Evolutionary conservation across 331 rosid species (phyloP).

Genomic region (Dryas integrifolia): DNA sequence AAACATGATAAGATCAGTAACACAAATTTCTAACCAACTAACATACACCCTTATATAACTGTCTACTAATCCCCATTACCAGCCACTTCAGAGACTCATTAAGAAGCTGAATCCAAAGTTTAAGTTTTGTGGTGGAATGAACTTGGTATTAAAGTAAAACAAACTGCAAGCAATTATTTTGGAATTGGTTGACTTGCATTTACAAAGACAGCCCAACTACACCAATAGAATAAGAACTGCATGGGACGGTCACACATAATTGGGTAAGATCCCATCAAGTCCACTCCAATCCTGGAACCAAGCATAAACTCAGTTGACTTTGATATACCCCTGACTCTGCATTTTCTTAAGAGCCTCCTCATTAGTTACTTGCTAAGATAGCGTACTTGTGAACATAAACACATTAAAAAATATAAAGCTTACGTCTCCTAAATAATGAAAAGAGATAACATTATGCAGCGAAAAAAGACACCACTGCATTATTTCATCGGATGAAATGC

Average conservation of each 20-base stretch:
- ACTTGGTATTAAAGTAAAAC: slow-evolving; percentile 9
- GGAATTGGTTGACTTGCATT: slow-evolving; percentile 37
- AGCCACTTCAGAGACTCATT: slow-evolving; percentile 5
- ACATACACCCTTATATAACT: slow-evolving; percentile 24
- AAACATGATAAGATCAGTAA: slow-evolving; percentile 15
- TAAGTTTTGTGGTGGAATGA: not conserved
- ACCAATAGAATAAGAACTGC: slow-evolving; percentile 20
- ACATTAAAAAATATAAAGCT: slow-evolving; percentile 15
- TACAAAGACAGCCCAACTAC: slow-evolving; percentile 42
- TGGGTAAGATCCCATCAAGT: slow-evolving; percentile 30
- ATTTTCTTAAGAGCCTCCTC: slow-evolving; percentile 23
- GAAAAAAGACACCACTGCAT: slow-evolving; percentile 24
- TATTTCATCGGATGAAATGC: slow-evolving; percentile 20
- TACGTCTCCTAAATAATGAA: slow-evolving; percentile 23
- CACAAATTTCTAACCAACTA: slow-evolving; percentile 20
- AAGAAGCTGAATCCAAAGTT: slow-evolving; percentile 9
- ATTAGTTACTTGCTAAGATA: slow-evolving; percentile 25
- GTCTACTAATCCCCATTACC: slow-evolving; percentile 18
- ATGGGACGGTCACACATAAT: slow-evolving; percentile 9
- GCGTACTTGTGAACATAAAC: slow-evolving; percentile 18
- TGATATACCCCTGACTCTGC: slow-evolving; percentile 25
- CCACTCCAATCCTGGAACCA: slow-evolving; percentile 27
- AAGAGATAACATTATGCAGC: slow-evolving; percentile 19
- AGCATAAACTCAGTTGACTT: slow-evolving; percentile 42
- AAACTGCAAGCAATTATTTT: not conserved